phyloP scores from a whole-genome alignment of 176 grass and related monocot genomes.

The Coix lacrymajobi region DNA sequence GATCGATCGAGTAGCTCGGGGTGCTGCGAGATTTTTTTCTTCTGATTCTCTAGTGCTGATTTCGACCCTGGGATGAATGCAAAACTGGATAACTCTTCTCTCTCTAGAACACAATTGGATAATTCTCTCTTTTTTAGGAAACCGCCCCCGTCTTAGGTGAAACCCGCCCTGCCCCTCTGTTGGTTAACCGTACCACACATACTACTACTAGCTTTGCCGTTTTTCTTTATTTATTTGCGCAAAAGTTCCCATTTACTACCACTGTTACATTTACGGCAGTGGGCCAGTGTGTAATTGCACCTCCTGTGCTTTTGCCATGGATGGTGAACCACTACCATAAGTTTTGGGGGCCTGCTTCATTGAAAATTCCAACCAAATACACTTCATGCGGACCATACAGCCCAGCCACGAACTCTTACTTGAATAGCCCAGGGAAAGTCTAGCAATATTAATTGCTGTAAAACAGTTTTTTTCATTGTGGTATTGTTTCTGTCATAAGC shows the following conservation, averaged over 20 bases:
- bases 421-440: background rate
- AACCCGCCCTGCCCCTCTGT: too few species aligned
- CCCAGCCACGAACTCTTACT: background rate
- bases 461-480: background rate
- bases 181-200: background rate
- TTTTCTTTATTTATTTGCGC: background rate
- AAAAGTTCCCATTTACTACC: background rate
- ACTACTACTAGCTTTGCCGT: background rate
- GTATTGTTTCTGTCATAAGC: background rate
- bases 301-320: background rate
- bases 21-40: background rate
- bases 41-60: background rate
- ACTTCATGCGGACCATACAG: background rate
- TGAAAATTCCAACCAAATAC: background rate
- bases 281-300: background rate
- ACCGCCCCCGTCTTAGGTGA: background rate
- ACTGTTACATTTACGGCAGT: background rate
- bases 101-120: background rate
- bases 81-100: background rate
- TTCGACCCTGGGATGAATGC: background rate
- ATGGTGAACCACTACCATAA: background rate
- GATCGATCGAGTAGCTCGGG: background rate
- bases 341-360: background rate
- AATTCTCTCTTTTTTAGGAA: background rate
- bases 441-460: background rate